These are phyloP conservation scores for Dryadomyces quercivorus DNA, from an alignment of 2,329 filamentous ascomycete species.

Conservation along the genomic window DNA sequence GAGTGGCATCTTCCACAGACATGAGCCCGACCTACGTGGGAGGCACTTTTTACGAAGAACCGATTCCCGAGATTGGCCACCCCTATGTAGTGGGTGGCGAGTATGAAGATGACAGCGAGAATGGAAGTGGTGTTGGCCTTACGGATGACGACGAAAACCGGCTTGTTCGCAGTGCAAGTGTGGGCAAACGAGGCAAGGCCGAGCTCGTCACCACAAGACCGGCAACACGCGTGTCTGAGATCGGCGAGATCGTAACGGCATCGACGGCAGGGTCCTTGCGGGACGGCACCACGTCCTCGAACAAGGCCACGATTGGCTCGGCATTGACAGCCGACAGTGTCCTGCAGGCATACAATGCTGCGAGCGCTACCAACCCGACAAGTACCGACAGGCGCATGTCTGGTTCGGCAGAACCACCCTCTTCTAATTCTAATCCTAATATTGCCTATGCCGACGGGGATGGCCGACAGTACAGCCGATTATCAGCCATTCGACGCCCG, in stretches of 20 bases:
- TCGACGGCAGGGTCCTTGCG: slow-evolving; percentile 24
- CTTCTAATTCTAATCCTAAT: slow-evolving; percentile 8
- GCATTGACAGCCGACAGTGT: slow-evolving; percentile 32
- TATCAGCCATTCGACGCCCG: slow-evolving; percentile 50
- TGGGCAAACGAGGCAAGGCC: slow-evolving; percentile 48
- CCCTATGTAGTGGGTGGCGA: slow-evolving; percentile 26
- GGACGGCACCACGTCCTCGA: slow-evolving; percentile 28
- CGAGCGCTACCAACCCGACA: slow-evolving; percentile 30
- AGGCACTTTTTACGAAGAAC: slow-evolving; percentile 32
- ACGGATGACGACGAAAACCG: slow-evolving; percentile 43
- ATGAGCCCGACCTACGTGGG: slow-evolving; percentile 33
- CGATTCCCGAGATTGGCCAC: slow-evolving; percentile 30
- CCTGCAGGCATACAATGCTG: slow-evolving; percentile 36
- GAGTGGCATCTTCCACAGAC: slow-evolving; percentile 29
- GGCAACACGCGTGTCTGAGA: background rate
- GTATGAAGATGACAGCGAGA: slow-evolving; percentile 32
- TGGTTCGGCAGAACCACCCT: slow-evolving; percentile 14
- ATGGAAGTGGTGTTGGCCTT: background rate
- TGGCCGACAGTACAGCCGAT: slow-evolving; percentile 25
- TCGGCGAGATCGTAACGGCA: background rate
- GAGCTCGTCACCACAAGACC: slow-evolving; percentile 35
- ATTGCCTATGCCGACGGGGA: background rate
- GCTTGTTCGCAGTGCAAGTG: slow-evolving; percentile 47
- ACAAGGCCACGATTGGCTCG: slow-evolving; percentile 14
- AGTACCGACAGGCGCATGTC: slow-evolving; percentile 15